Base-by-base conservation (phyloP, 495 filamentous ascomycete genomes). In the Lasiosphaeria ovina region DNA sequence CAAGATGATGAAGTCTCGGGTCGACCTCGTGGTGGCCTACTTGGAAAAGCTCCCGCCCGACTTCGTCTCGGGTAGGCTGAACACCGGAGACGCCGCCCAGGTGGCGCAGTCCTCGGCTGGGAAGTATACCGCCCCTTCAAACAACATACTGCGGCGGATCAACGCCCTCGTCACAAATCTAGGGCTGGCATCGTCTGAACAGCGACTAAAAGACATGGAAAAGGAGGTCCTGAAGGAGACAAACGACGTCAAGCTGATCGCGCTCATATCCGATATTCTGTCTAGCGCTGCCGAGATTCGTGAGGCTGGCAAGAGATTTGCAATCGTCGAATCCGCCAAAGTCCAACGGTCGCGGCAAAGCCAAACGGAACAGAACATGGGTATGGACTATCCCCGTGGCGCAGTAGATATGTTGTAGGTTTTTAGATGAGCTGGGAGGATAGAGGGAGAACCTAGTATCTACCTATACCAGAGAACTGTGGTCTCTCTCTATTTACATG, bases 1-100 rank as follows among this genome's bases (percentile, higher is more conserved):
- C 66, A 89, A 88, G 73, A 97, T 96, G 84, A 83, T 98, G 55
- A 87, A 92, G 68, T 84, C 88, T 14, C 88, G 95, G 50, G 87
- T 98, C 69, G 80, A 83, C 12, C 85, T 98, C 59, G 83, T 98
- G 57, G 88, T 86, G 62, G 81, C 83, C 40, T 98, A 97, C 71
- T 83, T 98, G 52, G 75, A 87, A 55, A 84, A 82, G 45, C 82
- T 94, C 5, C 90, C 90, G 5, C 78, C 85, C 0, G 83, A 81
- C 31, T 83, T 87, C 64, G 75, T 86, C 31, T 75, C 77, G 12
- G 77, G 73, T 34, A 71, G 74, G 50, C 64, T 66, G 32, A 67
- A 68, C 1, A 60, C 69, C 35, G 62, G 72, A 51, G 71, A 75
- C 14, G 69, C 73, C 3, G 64, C 70, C 14, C 67, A 72, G 10